phyloP scores from a whole-genome alignment of 257 asterid species.

The Paraleonurus japonicus region DNA sequence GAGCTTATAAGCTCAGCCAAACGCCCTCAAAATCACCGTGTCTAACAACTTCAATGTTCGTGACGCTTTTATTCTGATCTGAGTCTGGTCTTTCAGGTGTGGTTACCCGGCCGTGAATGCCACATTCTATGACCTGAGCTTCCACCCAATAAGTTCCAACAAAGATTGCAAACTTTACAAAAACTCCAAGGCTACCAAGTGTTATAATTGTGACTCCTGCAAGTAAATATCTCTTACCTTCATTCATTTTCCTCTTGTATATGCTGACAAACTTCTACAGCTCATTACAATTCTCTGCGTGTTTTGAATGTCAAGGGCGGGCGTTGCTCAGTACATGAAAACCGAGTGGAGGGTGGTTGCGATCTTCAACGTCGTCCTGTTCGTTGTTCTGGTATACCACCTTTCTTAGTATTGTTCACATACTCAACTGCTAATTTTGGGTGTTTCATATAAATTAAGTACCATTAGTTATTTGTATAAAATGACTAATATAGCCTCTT shows the following conservation, averaged over 20 bases:
- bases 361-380: slow-evolving; percentile 74
- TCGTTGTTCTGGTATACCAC: slow-evolving; percentile 62
- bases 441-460: too few relatives aligned
- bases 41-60: too few relatives aligned
- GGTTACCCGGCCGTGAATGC: slow-evolving; percentile 89
- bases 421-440: too few relatives aligned
- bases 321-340: slow-evolving; percentile 97
- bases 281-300: slow-evolving; percentile 10
- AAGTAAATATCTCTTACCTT: slow-evolving; percentile 42
- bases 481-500: too few relatives aligned
- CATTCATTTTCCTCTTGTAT: slow-evolving; percentile 14
- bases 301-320: slow-evolving; percentile 57
- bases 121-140: slow-evolving; percentile 80
- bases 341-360: slow-evolving; percentile 95
- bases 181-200: slow-evolving; percentile 60
- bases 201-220: slow-evolving; percentile 95
- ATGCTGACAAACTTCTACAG: neutral
- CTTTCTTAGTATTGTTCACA: slow-evolving; percentile 10
- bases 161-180: slow-evolving; percentile 87
- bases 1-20: too few relatives aligned
- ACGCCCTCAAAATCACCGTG: too few relatives aligned
- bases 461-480: too few relatives aligned
- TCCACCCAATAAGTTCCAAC: slow-evolving; percentile 62
- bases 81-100: slow-evolving; percentile 45
- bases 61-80: too few relatives aligned